Evolutionary conservation across 257 asterid species (phyloP), one percentile per base, ranked within the genome.

Genomic region (Eucommia ulmoides): DNA sequence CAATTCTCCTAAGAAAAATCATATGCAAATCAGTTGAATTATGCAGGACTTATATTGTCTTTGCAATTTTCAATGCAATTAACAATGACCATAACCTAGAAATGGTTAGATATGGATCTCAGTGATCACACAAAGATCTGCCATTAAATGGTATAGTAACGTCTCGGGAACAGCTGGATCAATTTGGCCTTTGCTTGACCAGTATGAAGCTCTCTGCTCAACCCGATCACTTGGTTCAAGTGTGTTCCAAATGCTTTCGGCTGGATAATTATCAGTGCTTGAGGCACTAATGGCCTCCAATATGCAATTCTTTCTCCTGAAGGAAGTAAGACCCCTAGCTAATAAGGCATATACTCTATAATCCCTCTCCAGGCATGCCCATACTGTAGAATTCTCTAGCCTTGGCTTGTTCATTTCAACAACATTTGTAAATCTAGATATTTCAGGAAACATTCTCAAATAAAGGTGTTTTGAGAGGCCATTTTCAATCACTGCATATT

Each of bases 21-120:
- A n/a, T n/a, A n/a, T n/a, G n/a, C n/a, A n/a, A n/a, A n/a, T n/a
- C n/a, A n/a, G n/a, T n/a, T n/a, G n/a, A n/a, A n/a, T n/a, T n/a
- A n/a, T n/a, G n/a, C n/a, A n/a, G n/a, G n/a, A n/a, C n/a, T n/a
- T n/a, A n/a, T n/a, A n/a, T n/a, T n/a, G n/a, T n/a, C n/a, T n/a
- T n/a, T n/a, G n/a, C n/a, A n/a, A n/a, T n/a, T n/a, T n/a, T n/a
- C n/a, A n/a, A n/a, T n/a, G n/a, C n/a, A n/a, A n/a, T n/a, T n/a
- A n/a, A n/a, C n/a, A n/a, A n/a, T n/a, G n/a, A n/a, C n/a, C n/a
- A 33, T 42, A 50, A 87, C 97, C 97, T 83, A 78, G 80, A 62
- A 78, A 83, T n/a, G 97, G 94, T 29, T 76, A 81, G 17, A 87
- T 53, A 58, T 72, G 87, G 26, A 83, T 59, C 65, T 87, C 94